Percentiles rank a stretch among this genome's conserved stretches.
phyloP scores from a whole-genome alignment of 768 basidiomycete species.

The Hydnomerulius pinastri region DNA sequence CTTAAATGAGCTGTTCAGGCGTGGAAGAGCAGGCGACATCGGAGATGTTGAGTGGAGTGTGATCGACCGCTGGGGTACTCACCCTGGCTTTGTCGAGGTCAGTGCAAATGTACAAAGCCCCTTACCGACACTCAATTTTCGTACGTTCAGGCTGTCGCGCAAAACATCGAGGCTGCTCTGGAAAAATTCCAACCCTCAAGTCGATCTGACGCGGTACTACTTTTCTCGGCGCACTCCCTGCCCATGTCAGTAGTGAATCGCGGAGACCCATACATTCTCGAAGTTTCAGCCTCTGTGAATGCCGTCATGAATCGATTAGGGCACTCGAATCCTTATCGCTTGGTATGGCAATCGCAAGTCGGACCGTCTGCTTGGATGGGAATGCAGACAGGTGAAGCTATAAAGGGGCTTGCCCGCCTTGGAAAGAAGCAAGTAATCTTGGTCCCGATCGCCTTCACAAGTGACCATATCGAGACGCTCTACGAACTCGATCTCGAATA shows the following conservation, averaged over 20 bases:
- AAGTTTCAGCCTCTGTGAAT: constrained; percentile 92
- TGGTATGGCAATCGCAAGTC: constrained; percentile 98
- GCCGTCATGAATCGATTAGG: constrained; percentile 89
- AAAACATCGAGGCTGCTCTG: constrained; percentile 83
- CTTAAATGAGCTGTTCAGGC: constrained; percentile 86
- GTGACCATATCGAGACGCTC: constrained; percentile 98
- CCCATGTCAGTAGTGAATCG: constrained; percentile 99
- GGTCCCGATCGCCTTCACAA: constrained; percentile 97
- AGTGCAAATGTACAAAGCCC: constrained; percentile 18
- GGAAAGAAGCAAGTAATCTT: constrained; percentile 78
- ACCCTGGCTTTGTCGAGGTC: constrained; percentile 93
- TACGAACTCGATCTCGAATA: constrained; percentile 97
- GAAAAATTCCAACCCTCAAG: constrained; percentile 71
- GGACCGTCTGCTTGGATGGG: constrained; percentile 99
- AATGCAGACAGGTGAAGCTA: constrained; percentile 88
- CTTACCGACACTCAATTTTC: constrained; percentile 2
- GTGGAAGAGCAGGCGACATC: constrained; percentile 58
- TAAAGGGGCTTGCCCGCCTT: constrained; percentile 82
- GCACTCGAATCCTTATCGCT: constrained; percentile 82
- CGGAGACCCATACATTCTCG: constrained; percentile 94
- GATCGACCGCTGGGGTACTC: constrained; percentile 96
- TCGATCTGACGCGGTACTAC: constrained; percentile 75
- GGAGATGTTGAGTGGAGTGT: constrained; percentile 92
- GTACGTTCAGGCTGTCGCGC: constrained; percentile 75
- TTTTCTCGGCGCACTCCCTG: constrained; percentile 97